A percentile compares a stretch with the other conserved stretches of the same genome.
phyloP scores from a whole-genome alignment of 1,139 yeast species.

The Candida neerlandica region DNA sequence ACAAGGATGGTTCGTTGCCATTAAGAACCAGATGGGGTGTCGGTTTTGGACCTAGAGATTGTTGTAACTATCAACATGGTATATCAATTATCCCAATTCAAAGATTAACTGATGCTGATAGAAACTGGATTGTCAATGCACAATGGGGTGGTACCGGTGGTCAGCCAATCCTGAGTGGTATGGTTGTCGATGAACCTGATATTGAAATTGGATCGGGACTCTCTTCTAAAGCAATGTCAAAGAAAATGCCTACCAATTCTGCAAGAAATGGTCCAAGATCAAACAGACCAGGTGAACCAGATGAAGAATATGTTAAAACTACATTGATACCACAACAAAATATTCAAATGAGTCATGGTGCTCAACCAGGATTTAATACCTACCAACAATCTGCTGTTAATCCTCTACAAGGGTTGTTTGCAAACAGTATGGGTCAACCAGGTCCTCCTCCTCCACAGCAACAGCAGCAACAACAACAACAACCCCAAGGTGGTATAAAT shows the following conservation, averaged over 20 bases:
- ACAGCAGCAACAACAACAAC: conserved; percentile 16
- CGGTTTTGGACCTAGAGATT: conserved; percentile 98
- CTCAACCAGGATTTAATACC: conserved; percentile 39
- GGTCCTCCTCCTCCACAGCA: conserved; percentile 18
- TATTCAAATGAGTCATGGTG: conserved; percentile 28
- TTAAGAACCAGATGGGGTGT: conserved; percentile 97
- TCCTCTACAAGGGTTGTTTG: conserved; percentile 56
- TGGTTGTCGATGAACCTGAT: conserved; percentile 95
- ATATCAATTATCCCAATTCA: conserved; percentile 82
- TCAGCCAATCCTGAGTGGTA: conserved; percentile 74
- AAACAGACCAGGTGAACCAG: conserved; percentile 64
- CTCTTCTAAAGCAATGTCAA: conserved; percentile 88
- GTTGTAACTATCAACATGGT: conserved; percentile 94
- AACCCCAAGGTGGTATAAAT: conserved; percentile 11
- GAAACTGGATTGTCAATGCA: conserved; percentile 83
- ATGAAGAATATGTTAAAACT: conserved; percentile 48
- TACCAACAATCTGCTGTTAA: conserved; percentile 44
- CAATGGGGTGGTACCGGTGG: conserved; percentile 99
- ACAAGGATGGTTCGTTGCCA: conserved; percentile 51
- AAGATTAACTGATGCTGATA: conserved; percentile 92
- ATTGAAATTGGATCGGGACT: conserved; percentile 95
- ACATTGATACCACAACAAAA: conserved; percentile 29
- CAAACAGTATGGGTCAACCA: conserved; percentile 18
- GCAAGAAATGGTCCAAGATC: conserved; percentile 85
- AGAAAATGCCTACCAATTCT: conserved; percentile 86